Evolutionary conservation across 176 grass and related monocot species (phyloP).

Genomic region (Phoenix dactylifera): DNA sequence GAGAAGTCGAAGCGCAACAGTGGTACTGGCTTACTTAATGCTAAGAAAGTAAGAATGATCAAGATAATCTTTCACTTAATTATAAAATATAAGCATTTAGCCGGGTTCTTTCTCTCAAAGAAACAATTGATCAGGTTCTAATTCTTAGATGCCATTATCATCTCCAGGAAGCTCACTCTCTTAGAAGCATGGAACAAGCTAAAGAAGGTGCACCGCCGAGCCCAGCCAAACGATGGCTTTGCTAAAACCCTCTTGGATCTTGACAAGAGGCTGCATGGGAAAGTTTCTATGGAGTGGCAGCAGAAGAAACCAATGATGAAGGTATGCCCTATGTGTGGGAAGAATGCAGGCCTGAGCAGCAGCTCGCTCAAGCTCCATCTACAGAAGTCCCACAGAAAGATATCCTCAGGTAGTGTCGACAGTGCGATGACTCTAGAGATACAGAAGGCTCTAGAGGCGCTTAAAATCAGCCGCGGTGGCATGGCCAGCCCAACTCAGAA

Average conservation of each 20-base stretch:
- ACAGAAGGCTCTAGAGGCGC: conserved; percentile 52
- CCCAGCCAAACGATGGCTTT: conserved; percentile 88
- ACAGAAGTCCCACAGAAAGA: conserved; percentile 67
- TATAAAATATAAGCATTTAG: neutral
- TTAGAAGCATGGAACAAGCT: conserved; percentile 73
- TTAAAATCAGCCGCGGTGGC: conserved; percentile 33
- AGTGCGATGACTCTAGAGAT: conserved; percentile 71
- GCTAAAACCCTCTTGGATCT: conserved; percentile 63
- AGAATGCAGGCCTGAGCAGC: conserved; percentile 77
- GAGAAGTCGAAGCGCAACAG: conserved; percentile 76
- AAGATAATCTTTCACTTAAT: neutral
- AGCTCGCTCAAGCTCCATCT: conserved; percentile 91
- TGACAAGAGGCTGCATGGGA: conserved; percentile 64
- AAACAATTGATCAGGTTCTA: no score
- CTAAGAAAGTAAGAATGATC: conserved; percentile 57
- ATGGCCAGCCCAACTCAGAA: conserved; percentile 35
- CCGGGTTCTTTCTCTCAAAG: no score
- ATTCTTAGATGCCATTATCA: no score
- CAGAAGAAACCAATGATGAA: conserved; percentile 66
- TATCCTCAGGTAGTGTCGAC: conserved; percentile 73
- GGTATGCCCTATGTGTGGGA: conserved; percentile 80
- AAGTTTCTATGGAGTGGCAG: conserved; percentile 78
- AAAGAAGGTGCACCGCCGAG: conserved; percentile 73
- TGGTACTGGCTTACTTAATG: conserved; percentile 86
- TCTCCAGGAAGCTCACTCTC: conserved; percentile 55